Evolutionary conservation across 805 yeast species (phyloP), one percentile per base, ranked within the genome.

Genomic region (Pichia cephalocereana): DNA sequence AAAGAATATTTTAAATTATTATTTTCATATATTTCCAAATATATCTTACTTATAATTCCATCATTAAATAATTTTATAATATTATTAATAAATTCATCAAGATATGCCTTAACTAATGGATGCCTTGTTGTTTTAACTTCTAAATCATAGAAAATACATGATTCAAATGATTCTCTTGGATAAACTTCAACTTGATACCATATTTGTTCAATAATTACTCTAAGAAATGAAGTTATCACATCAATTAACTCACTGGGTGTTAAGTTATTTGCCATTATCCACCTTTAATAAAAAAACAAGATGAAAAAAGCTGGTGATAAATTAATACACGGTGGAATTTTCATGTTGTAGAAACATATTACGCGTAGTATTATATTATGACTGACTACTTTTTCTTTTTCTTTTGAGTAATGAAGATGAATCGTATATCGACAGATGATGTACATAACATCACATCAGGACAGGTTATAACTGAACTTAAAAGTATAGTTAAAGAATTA

Each of bases 361-460:
- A 30, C 32, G 32, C 32, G 32, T 30, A 12, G 4, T 30, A 3
- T 30, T 30, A 3, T 30, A 6, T 6, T 30, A 6, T 30, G 1
- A 11, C 2, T 30, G 3, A 12, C 1, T 30, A 11, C 14, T 30
- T 2, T 11, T 30, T 30, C 32, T 6, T 30, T 30, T 12, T 30
- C 32, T 12, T 30, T 12, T 11, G 5, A 4, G 17, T 18, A 34
- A 61, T 61, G 65, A 37, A 60, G 11, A 65, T 71, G 15, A 50
- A 58, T 34, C 69, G 70, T 6, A 76, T 81, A 28, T 70, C 69
- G 36, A 53, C 54, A 1, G 55, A 57, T 10, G 95, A 90, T 55
- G 73, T 89, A 8, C 86, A 85, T 54, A 71, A 75, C 50, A 79
- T 91, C 49, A 88, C 96, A 0, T 87, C 97, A 0, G 96, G 96